phyloP scores from a whole-genome alignment of 139 green algal genomes.

The Chlamydomonas incerta region DNA sequence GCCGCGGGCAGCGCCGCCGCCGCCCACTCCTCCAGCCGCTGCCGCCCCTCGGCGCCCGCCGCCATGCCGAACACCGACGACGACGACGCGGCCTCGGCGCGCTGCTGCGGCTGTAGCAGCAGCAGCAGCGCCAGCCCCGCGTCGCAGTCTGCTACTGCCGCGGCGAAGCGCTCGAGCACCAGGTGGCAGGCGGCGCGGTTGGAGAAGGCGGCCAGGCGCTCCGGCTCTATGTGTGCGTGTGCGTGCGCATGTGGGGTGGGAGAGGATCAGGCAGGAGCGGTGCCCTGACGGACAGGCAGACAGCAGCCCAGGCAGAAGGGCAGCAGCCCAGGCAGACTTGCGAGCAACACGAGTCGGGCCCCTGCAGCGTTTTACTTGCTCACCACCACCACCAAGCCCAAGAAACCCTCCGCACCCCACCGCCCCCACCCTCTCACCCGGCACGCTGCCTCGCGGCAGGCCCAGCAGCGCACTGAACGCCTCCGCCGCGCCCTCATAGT shows the following conservation, averaged over 20 bases:
- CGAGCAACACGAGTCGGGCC: no score
- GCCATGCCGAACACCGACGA: neutral
- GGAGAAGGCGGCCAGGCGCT: constrained; percentile 45
- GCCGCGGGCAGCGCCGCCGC: neutral
- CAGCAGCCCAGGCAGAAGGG: no score
- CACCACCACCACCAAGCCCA: no score
- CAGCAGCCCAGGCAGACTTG: no score
- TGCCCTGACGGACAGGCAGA: no score
- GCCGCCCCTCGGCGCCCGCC: neutral
- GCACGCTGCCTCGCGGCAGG: constrained; percentile 36
- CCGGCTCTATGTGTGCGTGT: constrained; percentile 1
- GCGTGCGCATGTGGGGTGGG: neutral
- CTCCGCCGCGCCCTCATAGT: constrained; percentile 54
- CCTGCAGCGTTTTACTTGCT: no score
- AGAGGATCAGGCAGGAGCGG: no score
- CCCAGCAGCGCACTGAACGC: constrained; percentile 51
- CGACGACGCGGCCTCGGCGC: neutral
- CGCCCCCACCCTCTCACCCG: constrained; percentile 12
- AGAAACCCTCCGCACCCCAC: no score
- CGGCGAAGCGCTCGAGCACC: constrained; percentile 49
- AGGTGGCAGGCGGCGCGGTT: constrained; percentile 60
- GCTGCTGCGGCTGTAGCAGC: neutral
- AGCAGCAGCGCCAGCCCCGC: constrained; percentile 30
- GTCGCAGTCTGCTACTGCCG: constrained; percentile 13
- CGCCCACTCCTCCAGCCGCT: constrained; percentile 2